Percentiles rank a stretch among this genome's conserved stretches.
Conservation (phyloP, 352 stramenopile species). For the Pythium angustatum region DNA sequence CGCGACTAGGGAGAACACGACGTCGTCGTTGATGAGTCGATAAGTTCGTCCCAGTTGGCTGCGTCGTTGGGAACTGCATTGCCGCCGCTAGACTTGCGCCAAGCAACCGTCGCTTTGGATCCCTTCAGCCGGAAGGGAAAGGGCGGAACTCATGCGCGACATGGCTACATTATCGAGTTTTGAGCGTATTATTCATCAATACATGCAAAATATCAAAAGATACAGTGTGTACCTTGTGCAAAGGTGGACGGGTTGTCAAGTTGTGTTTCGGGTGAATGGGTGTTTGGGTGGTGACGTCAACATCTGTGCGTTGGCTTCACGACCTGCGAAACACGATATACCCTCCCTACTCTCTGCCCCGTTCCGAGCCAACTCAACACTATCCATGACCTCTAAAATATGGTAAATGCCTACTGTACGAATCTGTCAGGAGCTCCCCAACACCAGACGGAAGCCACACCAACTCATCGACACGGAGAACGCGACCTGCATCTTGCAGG, state of each 20-base stretch:
- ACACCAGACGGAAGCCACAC: background rate
- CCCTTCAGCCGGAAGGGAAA: no score
- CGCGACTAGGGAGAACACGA: no score
- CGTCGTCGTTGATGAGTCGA: no score
- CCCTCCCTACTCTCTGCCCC: background rate
- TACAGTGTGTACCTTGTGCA: slow-evolving; percentile 8
- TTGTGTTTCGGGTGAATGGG: slow-evolving; percentile 14
- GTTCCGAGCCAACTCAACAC: background rate
- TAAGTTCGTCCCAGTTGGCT: no score
- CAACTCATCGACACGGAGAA: no score
- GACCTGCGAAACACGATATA: background rate
- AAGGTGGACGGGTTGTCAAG: background rate
- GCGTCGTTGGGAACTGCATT: no score
- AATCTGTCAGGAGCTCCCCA: slow-evolving; percentile 1
- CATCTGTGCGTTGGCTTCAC: background rate
- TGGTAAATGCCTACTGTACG: slow-evolving; percentile 1
- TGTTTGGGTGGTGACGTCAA: slow-evolving; percentile 21
- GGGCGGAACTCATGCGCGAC: no score
- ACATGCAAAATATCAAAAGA: background rate
- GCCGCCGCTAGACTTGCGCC: no score
- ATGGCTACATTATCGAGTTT: no score
- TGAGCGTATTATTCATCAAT: background rate
- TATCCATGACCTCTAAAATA: slow-evolving; percentile 1
- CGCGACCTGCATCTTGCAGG: slow-evolving; percentile 1
- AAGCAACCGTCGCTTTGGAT: no score